A percentile compares a stretch with the other conserved stretches of the same genome.
These are phyloP conservation scores for Helicocarpus griseus DNA, from an alignment of 2,329 filamentous ascomycete species.

Conservation along the genomic window DNA sequence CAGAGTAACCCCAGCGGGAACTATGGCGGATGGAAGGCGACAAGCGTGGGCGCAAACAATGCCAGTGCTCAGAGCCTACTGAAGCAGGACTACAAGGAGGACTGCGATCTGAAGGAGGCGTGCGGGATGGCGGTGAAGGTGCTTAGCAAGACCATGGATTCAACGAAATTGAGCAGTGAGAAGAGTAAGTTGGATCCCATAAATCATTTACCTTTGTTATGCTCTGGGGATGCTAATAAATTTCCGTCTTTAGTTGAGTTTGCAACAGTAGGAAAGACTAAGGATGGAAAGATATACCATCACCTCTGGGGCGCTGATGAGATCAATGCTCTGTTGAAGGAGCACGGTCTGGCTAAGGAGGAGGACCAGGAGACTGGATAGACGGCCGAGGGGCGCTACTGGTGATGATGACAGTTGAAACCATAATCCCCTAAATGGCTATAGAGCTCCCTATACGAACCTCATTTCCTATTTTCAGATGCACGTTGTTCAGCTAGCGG, in stretches of 20 bases:
- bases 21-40: slow-evolving; percentile 99
- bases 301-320: slow-evolving; percentile 95
- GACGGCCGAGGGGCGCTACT: slow-evolving; percentile 4
- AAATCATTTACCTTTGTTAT: too few species aligned
- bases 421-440: background rate
- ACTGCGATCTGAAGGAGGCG: slow-evolving; percentile 90
- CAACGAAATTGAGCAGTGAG: slow-evolving; percentile 95
- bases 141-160: slow-evolving; percentile 99
- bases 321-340: slow-evolving; percentile 86
- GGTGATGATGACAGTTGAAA: background rate
- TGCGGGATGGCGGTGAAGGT: slow-evolving; percentile 98
- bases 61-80: slow-evolving; percentile 91
- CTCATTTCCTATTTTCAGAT: background rate
- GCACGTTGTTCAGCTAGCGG: background rate
- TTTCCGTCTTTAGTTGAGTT: slow-evolving; percentile 65
- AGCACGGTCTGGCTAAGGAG: slow-evolving; percentile 88
- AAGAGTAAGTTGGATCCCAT: slow-evolving; percentile 93
- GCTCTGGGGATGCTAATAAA: too few species aligned
- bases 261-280: slow-evolving; percentile 91
- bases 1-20: slow-evolving; percentile 98
- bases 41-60: slow-evolving; percentile 95
- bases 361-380: slow-evolving; percentile 54
- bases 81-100: slow-evolving; percentile 99
- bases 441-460: background rate
- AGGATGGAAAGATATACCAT: slow-evolving; percentile 95